phyloP scores from a whole-genome alignment of 768 basidiomycete species.

The Hygrophorus russula region DNA sequence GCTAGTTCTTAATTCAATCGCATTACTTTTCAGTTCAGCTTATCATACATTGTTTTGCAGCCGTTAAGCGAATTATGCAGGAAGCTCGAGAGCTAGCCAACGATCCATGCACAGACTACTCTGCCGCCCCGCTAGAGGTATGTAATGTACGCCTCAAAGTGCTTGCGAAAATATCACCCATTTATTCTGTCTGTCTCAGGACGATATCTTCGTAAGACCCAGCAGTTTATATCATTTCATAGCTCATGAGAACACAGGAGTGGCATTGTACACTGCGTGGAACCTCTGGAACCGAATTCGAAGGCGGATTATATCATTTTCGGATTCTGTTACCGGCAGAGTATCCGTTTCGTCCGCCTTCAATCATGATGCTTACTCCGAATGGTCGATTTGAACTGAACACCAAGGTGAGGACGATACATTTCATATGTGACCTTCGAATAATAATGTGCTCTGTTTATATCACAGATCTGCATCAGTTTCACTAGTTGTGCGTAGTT shows the following conservation, averaged over 20 bases:
- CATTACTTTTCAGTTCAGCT: too few relatives aligned
- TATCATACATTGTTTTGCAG: constrained; percentile 22
- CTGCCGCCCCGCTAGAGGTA: constrained; percentile 74
- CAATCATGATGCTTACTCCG: constrained; percentile 92
- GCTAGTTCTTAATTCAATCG: constrained; percentile 25
- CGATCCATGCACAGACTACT: constrained; percentile 80
- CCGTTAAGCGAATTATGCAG: constrained; percentile 95
- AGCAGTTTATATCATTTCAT: constrained; percentile 7
- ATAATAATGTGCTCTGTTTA: constrained; percentile 1
- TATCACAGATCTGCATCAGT: constrained; percentile 75
- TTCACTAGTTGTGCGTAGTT: constrained; percentile 71
- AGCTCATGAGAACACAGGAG: constrained; percentile 29
- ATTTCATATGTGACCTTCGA: neutral
- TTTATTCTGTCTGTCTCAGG: constrained; percentile 27
- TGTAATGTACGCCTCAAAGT: constrained; percentile 7
- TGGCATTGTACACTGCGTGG: constrained; percentile 99
- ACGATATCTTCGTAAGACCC: constrained; percentile 76
- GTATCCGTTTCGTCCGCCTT: constrained; percentile 95
- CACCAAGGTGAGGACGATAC: constrained; percentile 60
- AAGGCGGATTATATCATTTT: constrained; percentile 94
- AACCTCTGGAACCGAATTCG: constrained; percentile 78
- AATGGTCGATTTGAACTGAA: constrained; percentile 96
- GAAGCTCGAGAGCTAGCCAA: constrained; percentile 83
- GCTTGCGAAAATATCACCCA: neutral
- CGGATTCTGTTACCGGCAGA: constrained; percentile 83